Base-by-base conservation (phyloP, 176 grass and related monocot genomes). In the Oryza meyeriana region DNA sequence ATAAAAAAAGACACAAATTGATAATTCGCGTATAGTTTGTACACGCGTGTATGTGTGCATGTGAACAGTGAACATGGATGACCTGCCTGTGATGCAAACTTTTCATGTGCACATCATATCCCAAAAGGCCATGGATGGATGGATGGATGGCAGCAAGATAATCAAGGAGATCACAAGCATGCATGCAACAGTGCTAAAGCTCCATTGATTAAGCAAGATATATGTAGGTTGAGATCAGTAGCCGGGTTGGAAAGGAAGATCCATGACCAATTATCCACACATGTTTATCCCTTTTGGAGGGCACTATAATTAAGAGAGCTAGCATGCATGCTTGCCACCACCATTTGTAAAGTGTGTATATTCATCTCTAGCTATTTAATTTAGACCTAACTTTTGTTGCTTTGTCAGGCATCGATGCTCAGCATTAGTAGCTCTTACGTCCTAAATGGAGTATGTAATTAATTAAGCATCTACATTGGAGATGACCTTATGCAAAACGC, bases 281-380 rank as follows among this genome's bases (percentile, higher is more conserved):
- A 38, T 42, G 9, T 29, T 72, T 72, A 40, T 71, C 31, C 10
- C 77, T 74, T 79, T 59, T 85, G 77, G 62, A 40, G 2, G 34
- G 34, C 61, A 69, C 74, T 72, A 28, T 87, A 69, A 57, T 82
- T 24, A 82, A 65, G 12, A n/a, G 36, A 64, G 35, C 35, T 13
- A 45, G 59, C 58, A 26, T 45, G 71, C 71, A 80, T 80, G 87
- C 77, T 89, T 48, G 48, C 38, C 82, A 76, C 77, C 35, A 61
- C 32, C 75, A 50, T 31, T 31, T 64, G 17, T 30, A 81, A 22
- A 27, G 0, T 69, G 50, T 0, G 11, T 42, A 11, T 16, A 28
- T 72, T 36, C 42, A 28, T 79, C 45, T 0, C 65, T 10, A 25
- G 71, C 22, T 75, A 32, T 22, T 55, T 55, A 55, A 55, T 55